phyloP scores from a whole-genome alignment of 768 basidiomycete genomes.

The Leccinum ochraceum region DNA sequence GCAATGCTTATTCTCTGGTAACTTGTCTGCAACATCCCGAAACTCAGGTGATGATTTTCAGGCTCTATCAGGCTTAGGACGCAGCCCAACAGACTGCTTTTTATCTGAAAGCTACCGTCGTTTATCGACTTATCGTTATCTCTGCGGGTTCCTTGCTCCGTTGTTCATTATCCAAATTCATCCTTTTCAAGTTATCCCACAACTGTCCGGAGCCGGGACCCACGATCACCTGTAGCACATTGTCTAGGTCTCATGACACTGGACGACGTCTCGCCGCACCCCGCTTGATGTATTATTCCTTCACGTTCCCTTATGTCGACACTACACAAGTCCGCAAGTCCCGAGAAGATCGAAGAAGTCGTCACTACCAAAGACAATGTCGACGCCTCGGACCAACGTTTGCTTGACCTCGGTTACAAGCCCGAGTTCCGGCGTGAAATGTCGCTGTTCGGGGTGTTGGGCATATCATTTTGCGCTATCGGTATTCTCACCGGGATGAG shows the following conservation, averaged over 20 bases:
- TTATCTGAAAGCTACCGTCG: conserved; percentile 2
- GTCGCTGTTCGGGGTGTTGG: conserved; percentile 58
- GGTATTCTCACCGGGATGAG: conserved; percentile 63
- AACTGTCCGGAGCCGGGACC: background rate
- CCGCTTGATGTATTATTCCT: background rate
- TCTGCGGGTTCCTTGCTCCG: background rate
- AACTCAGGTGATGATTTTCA: background rate
- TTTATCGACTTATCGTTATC: background rate
- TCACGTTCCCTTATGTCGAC: conserved; percentile 10
- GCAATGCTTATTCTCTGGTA: conserved; percentile 1
- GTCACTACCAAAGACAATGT: conserved; percentile 5
- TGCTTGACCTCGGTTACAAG: conserved; percentile 54
- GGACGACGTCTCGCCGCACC: background rate
- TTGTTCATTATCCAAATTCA: background rate
- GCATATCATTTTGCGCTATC: conserved; percentile 61
- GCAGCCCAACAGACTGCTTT: background rate
- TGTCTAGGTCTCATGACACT: background rate
- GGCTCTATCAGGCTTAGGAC: no score
- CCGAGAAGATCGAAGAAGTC: conserved; percentile 18
- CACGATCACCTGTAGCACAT: conserved; percentile 6
- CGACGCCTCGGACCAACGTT: conserved; percentile 38
- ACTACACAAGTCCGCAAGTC: background rate
- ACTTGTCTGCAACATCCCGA: background rate
- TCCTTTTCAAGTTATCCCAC: conserved; percentile 6
- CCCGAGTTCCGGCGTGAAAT: conserved; percentile 59